phyloP scores from a whole-genome alignment of 805 yeast species.

The Starmera pachycereana region DNA sequence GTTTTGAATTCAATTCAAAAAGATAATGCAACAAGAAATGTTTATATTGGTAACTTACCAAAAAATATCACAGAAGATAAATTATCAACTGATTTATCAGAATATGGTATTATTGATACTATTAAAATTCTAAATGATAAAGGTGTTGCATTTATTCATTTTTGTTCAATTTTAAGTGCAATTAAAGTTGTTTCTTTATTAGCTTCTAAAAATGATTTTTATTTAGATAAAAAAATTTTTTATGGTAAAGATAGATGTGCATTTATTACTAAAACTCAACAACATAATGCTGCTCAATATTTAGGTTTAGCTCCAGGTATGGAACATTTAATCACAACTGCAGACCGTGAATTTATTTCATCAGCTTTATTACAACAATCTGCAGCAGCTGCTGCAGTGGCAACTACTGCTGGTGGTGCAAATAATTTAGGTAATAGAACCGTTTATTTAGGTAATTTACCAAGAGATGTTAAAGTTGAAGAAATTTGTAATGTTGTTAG shows the following conservation, averaged over 20 bases:
- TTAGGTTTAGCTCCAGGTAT: conserved; percentile 84
- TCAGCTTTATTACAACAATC: conserved; percentile 83
- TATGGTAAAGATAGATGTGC: conserved; percentile 96
- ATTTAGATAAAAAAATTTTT: conserved; percentile 67
- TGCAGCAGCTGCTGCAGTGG: conserved; percentile 96
- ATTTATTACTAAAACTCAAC: conserved; percentile 88
- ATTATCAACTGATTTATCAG: conserved; percentile 51
- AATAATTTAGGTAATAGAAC: conserved; percentile 89
- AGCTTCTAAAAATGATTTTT: conserved; percentile 53
- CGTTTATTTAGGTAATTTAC: conserved; percentile 82
- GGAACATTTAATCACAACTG: conserved; percentile 68
- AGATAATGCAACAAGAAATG: conserved; percentile 90
- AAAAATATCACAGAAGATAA: conserved; percentile 58
- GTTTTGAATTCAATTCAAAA: conserved; percentile 69
- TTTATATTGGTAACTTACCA: conserved; percentile 74
- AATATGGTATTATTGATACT: conserved; percentile 78
- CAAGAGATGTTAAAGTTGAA: conserved; percentile 79
- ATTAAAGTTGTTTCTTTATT: conserved; percentile 72
- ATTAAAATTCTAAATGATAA: conserved; percentile 71
- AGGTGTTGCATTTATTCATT: conserved; percentile 86
- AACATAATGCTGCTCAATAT: conserved; percentile 94
- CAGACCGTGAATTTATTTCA: conserved; percentile 47
- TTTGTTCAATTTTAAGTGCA: conserved; percentile 78
- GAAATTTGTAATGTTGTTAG: conserved; percentile 94
- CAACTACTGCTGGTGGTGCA: conserved; percentile 90